Conservation (phyloP, 805 yeast genomes). For the Jamesozyma gamospora region DNA sequence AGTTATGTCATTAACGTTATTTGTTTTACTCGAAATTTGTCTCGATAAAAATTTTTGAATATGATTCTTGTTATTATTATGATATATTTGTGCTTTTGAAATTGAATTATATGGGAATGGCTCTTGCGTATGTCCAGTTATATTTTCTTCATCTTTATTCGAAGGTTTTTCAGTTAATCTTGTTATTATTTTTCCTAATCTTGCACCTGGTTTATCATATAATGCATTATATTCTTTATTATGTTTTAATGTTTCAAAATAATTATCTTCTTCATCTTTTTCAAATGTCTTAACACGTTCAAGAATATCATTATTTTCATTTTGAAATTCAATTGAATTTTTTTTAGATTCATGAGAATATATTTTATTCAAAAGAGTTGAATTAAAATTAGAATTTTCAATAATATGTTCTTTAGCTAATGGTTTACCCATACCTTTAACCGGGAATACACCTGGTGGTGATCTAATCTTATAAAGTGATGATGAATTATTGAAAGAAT, state of each 20-base stretch:
- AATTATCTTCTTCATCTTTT: constrained; percentile 22
- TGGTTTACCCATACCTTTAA: constrained; percentile 67
- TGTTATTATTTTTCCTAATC: constrained; percentile 27
- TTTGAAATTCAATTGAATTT: neutral
- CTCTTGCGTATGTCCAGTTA: constrained; percentile 16
- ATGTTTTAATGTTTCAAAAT: constrained; percentile 8
- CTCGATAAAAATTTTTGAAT: no score
- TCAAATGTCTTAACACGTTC: constrained; percentile 13
- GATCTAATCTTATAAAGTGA: constrained; percentile 29
- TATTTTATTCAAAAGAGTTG: neutral
- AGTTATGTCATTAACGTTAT: constrained; percentile 24
- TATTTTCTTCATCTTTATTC: constrained; percentile 2
- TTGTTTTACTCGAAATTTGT: constrained; percentile 10
- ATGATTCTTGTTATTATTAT: neutral
- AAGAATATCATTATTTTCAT: neutral
- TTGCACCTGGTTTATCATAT: constrained; percentile 29
- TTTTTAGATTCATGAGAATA: neutral
- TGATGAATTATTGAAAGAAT: no score
- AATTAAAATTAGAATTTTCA: constrained; percentile 32
- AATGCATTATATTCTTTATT: constrained; percentile 25
- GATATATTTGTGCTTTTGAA: neutral
- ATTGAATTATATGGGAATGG: constrained; percentile 11
- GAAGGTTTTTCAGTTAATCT: constrained; percentile 10
- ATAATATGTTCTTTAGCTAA: constrained; percentile 45
- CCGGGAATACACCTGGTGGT: constrained; percentile 75